A percentile compares a stretch with the other conserved stretches of the same genome.
phyloP scores from a whole-genome alignment of 768 basidiomycete genomes.

The Hygrophoropsis aurantiaca region DNA sequence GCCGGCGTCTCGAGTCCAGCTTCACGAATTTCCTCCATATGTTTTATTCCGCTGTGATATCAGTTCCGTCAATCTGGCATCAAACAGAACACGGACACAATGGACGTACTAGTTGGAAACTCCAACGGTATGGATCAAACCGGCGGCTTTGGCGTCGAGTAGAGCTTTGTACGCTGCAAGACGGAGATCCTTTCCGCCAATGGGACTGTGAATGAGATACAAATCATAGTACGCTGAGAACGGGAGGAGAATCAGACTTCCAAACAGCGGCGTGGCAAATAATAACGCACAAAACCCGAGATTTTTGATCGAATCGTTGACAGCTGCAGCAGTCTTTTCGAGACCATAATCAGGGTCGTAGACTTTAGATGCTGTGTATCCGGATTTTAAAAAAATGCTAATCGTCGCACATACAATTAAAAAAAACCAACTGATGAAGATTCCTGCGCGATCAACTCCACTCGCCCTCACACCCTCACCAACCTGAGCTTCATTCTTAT shows the following conservation, averaged over 20 bases:
- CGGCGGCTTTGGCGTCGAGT: constrained; percentile 50
- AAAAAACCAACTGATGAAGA: no score
- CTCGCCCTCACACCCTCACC: constrained; percentile 52
- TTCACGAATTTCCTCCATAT: constrained; percentile 74
- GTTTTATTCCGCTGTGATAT: constrained; percentile 50
- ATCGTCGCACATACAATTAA: constrained; percentile 50
- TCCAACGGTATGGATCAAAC: constrained; percentile 63
- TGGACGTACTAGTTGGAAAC: constrained; percentile 73
- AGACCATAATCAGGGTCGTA: constrained; percentile 26
- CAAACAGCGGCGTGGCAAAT: no score
- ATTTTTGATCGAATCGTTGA: constrained; percentile 54
- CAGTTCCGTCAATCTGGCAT: background rate
- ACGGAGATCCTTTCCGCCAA: constrained; percentile 54
- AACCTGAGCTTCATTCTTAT: constrained; percentile 57
- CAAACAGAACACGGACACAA: no score
- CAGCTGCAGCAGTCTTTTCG: constrained; percentile 48
- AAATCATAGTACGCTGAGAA: no score
- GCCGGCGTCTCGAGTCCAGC: no score
- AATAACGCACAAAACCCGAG: no score
- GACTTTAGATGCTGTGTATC: constrained; percentile 4
- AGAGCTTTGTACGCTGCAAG: constrained; percentile 67
- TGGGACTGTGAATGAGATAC: constrained; percentile 69
- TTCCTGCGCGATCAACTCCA: constrained; percentile 48
- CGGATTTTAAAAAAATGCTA: background rate
- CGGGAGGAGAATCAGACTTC: constrained; percentile 6